These are phyloP conservation scores for Pythium coloratum DNA, from an alignment of 352 stramenopile genomes.

Conservation along the genomic window DNA sequence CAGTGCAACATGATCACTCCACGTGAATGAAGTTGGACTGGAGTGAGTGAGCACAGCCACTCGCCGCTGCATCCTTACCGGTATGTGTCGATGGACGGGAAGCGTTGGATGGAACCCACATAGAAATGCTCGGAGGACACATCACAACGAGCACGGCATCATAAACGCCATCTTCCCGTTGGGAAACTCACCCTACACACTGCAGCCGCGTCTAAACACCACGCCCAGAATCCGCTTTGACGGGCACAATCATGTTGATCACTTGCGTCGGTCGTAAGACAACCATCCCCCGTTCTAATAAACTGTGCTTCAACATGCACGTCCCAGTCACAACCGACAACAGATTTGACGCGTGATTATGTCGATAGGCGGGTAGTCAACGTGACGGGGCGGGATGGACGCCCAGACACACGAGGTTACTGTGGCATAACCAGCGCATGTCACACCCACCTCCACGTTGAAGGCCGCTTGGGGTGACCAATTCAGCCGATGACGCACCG, in stretches of 20 bases:
- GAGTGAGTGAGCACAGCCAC: too few species aligned
- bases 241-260: not conserved
- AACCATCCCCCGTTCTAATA: not conserved
- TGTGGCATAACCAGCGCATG: not conserved
- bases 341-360: not conserved
- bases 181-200: too few species aligned
- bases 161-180: too few species aligned
- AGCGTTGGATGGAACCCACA: too few species aligned
- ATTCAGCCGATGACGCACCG: not conserved
- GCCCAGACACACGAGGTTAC: not conserved
- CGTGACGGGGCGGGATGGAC: not conserved
- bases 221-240: not conserved
- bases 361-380: not conserved
- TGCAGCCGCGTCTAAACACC: not conserved
- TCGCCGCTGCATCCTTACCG: too few species aligned
- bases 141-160: too few species aligned
- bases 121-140: too few species aligned
- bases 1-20: too few species aligned
- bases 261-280: not conserved
- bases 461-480: not conserved
- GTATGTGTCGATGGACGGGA: too few species aligned
- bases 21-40: too few species aligned
- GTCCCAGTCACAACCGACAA: not conserved
- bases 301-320: not conserved
- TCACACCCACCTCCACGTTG: not conserved